Base-by-base conservation (phyloP, 2,329 filamentous ascomycete species). In the Venturia pyrina region DNA sequence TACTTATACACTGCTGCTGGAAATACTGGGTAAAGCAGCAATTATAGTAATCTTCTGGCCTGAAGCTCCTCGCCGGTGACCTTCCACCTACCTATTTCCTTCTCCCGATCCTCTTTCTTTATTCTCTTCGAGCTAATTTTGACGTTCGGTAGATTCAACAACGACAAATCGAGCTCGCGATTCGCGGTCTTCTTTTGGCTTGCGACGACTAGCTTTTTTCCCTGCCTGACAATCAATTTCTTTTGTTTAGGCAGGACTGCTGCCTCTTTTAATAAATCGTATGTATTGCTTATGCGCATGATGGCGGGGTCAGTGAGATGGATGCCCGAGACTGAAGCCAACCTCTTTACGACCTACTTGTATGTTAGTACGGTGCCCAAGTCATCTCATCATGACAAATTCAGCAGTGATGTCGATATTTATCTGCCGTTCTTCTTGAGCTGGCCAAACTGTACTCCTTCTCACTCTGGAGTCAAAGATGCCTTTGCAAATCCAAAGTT, bases 41-140 rank as follows among this genome's bases (percentile, higher is more conserved):
- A 53, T 53, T 10, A 53, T 19, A 48, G 28, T 24, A 93, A 74
- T 19, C 82, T 83, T 66, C 87, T 80, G 73, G 83, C 81, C 72
- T 77, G 77, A 68, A 93, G 79, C 76, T 91, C 88, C 72, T 87
- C 79, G 75, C 89, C 83, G 72, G 93, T 90, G 62, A 92, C 76
- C 84, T 95, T 95, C 85, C 88, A 90, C 71, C 90, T 82, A 37
- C 91, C 91, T 53, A 90, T 74, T 62, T 84, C 81, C 70, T 83
- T 85, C 76, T 93, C 89, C 74, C 85, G 86, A 74, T 93, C 85
- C 43, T 89, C 85, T 11, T 86, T 83, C 8, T 87, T 92, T 67
- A 90, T 79, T 71, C 87, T 87, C 69, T 82, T 82, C 34, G 77
- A 74, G 70, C 84, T 83, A 28, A 96, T 78, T 70, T 82, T 82